Base-by-base conservation (phyloP, 805 yeast genomes). In the Yarrowia alimentaria region DNA sequence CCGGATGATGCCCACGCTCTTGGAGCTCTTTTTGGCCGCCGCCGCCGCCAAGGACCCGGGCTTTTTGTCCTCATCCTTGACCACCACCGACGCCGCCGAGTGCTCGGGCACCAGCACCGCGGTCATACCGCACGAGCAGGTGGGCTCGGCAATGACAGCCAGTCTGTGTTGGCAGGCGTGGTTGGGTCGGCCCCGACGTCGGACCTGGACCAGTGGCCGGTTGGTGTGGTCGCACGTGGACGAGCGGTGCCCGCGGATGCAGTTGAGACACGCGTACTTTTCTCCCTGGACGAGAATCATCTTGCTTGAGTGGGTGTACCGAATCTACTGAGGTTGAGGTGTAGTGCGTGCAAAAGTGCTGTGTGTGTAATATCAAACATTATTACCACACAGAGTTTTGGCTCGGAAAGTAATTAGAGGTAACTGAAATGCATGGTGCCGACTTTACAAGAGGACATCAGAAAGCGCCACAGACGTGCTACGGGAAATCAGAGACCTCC, bases 161-260 rank as follows among this genome's bases (percentile, higher is more conserved):
- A 80, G 71, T 43, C 87, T 65, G 54, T 78, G 80, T 42, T 70
- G 70, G 5, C 77, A 77, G 47, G 75, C 79, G 8, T 79, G 73
- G 20, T 77, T 72, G 0, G 96, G 97, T 38, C 98, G 69, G 0
- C 98, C 99, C 54, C 95, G 77, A n/a, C 86, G 78, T 20, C 96
- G 75, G 10, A 91, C 96, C 60, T 88, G 86, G 10, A 90, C 81
- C 31, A 91, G 70, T 18, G 93, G 87, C 38, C 96, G 73, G 48
- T 77, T 72, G 22, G 84, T 78, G 66, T 91, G 99, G 50, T 78
- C 78, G 65, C 99, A 91, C 51, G 83, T 79, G 1, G 91, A 80
- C 1, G 96, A 85, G 31, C 99, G 69, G 62, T 91, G 99, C 13
- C 98, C 98, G 34, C 96, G 72, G 18, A 93, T 87, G 62, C 99